A percentile compares a stretch with the other conserved stretches of the same genome.
Evolutionary conservation across 306 rosid species (phyloP).

Genomic region (Ziziphus jujuba): DNA sequence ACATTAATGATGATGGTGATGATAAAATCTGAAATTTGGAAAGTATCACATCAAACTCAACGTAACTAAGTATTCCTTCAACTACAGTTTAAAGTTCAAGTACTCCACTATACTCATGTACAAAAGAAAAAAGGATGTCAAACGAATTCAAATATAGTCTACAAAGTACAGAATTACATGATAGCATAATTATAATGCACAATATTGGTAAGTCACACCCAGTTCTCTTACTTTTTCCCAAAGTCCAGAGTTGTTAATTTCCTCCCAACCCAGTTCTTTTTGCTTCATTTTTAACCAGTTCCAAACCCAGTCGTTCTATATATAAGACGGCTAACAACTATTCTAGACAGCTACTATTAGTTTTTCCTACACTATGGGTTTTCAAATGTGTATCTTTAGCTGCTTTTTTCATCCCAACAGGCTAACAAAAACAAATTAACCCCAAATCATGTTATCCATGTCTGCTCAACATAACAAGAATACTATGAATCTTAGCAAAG

Average conservation of each 20-base stretch:
- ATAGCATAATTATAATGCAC: too few relatives aligned
- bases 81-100: not conserved
- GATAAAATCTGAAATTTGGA: not conserved
- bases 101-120: not conserved
- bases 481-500: not conserved
- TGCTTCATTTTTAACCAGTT: too few relatives aligned
- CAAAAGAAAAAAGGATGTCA: too few relatives aligned
- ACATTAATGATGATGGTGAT: not conserved
- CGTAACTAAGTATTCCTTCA: not conserved
- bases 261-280: too few relatives aligned
- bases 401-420: not conserved
- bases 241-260: too few relatives aligned
- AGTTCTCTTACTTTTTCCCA: too few relatives aligned
- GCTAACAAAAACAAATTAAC: slow-evolving; percentile 2
- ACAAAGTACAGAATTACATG: too few relatives aligned
- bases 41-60: not conserved
- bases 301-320: too few relatives aligned
- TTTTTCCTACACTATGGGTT: not conserved
- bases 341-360: not conserved
- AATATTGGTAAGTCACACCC: too few relatives aligned
- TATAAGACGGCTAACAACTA: not conserved
- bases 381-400: not conserved
- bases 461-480: not conserved
- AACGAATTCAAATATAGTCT: too few relatives aligned
- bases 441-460: not conserved